Evolutionary conservation across 202 grass and related monocot genomes (phyloP).

Genomic region (Setaria italica): DNA sequence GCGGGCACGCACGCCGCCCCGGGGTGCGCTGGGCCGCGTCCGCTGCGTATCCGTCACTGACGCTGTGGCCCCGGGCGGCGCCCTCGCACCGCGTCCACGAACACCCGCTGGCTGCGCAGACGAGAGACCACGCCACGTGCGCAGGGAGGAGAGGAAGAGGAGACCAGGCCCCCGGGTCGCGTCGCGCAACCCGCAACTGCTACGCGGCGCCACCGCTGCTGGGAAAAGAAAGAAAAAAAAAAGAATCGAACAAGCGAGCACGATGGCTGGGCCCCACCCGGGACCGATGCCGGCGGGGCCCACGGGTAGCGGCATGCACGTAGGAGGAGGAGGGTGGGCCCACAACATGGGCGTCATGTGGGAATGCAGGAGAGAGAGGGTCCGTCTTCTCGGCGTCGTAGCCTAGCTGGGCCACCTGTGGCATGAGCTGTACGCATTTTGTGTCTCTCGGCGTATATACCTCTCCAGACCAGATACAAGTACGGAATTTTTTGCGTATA

Average conservation of each 20-base stretch:
- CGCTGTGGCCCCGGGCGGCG: not conserved
- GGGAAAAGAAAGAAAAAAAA: not conserved
- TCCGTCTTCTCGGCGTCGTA: not conserved
- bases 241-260: constrained; percentile 7
- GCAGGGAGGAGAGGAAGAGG: too few species aligned
- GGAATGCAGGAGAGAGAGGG: not conserved
- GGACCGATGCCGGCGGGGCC: not conserved
- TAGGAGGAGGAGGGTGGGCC: not conserved
- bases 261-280: not conserved
- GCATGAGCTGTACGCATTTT: constrained; percentile 39
- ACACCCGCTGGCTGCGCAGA: too few species aligned
- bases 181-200: not conserved
- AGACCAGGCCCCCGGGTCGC: not conserved
- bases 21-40: not conserved
- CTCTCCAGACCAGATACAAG: not conserved
- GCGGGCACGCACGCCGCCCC: too few species aligned
- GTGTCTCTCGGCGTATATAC: not conserved
- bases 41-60: not conserved
- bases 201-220: not conserved
- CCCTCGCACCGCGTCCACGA: not conserved
- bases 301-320: constrained; percentile 22
- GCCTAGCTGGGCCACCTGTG: not conserved
- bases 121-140: not conserved
- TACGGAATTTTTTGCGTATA: not conserved
- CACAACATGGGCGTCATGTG: constrained; percentile 51